Evolutionary conservation across 2,329 filamentous ascomycete species (phyloP), one percentile per base, ranked within the genome.

Genomic region (Bipolaris sorokiniana): DNA sequence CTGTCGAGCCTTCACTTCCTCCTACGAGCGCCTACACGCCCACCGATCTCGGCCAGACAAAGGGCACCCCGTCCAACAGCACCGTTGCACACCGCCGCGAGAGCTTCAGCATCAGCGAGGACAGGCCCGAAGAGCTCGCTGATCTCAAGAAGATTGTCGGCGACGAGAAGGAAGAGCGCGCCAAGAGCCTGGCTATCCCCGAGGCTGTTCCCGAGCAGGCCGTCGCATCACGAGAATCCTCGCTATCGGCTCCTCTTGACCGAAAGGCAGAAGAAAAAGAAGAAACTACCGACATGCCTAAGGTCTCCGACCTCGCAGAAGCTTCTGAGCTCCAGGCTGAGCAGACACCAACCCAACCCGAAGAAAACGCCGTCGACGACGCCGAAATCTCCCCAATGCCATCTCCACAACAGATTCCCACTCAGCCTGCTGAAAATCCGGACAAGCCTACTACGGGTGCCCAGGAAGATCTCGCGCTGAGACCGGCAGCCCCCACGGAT

Each of bases 171-270:
- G 73, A 77, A 31, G 67, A 76, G 56, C 72, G 78, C 48, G 64
- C 72, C 50, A 71, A 75, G 55, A 76, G 75, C 57, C 63, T 67
- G 9, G 66, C 69, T 15, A 66, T 78, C 36, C 60, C 67, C 22
- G 77, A 80, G 46, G 64, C 72, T 5, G 71, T 81, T 6, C 79
- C 79, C 45, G 79, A 81, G 64, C 68, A 76, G 48, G 79, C 78
- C 7, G 69, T 80, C 42, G 76, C 77, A 51, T 75, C 74, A 31
- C 69, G 74, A 62, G 75, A 64, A 58, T 73, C 71, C n/a, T 73
- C 75, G 26, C 71, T 68, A 47, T 72, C 73, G 6, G 69, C 74
- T 51, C 71, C 72, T 33, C 67, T 69, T 7, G 62, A 72, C 62
- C 62, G 70, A 64, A 56, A 69, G 57, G 54, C 61, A 46, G n/a